A percentile compares a stretch with the other conserved stretches of the same genome.
These are phyloP conservation scores for Ophiostoma triangulosporum DNA, from an alignment of 2,329 filamentous ascomycete genomes.

Conservation along the genomic window DNA sequence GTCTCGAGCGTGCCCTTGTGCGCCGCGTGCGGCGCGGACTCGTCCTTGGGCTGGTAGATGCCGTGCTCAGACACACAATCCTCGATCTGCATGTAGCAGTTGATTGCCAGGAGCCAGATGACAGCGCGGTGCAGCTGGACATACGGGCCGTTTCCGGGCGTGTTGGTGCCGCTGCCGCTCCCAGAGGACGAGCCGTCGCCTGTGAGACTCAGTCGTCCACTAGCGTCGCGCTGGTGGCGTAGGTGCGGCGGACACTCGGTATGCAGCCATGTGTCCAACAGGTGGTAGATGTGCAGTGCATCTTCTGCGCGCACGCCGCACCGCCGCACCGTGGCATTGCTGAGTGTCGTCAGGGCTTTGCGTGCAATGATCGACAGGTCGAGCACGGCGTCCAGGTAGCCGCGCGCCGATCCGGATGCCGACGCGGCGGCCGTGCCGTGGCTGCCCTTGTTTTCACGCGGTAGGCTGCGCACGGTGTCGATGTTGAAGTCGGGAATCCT, in stretches of 20 bases:
- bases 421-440: not conserved
- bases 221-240: not conserved
- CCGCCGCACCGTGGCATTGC: slow-evolving; percentile 7
- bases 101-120: slow-evolving; percentile 13
- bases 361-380: slow-evolving; percentile 14
- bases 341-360: slow-evolving; percentile 7
- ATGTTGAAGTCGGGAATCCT: slow-evolving; percentile 11
- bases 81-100: slow-evolving; percentile 15
- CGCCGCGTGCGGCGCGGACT: not conserved
- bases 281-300: slow-evolving; percentile 2
- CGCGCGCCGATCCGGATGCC: not conserved
- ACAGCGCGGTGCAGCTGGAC: slow-evolving; percentile 12
- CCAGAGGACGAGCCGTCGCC: not conserved
- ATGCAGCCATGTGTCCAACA: slow-evolving; percentile 8
- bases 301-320: slow-evolving; percentile 7
- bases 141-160: not conserved
- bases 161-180: not conserved
- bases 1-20: not conserved
- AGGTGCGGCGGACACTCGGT: slow-evolving; percentile 5
- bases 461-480: not conserved
- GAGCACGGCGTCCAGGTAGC: slow-evolving; percentile 15
- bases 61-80: slow-evolving; percentile 12
- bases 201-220: not conserved
- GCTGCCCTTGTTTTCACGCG: not conserved
- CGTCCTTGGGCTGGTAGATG: not conserved